phyloP scores from a whole-genome alignment of 257 asterid genomes.

The Sherardia arvensis region DNA sequence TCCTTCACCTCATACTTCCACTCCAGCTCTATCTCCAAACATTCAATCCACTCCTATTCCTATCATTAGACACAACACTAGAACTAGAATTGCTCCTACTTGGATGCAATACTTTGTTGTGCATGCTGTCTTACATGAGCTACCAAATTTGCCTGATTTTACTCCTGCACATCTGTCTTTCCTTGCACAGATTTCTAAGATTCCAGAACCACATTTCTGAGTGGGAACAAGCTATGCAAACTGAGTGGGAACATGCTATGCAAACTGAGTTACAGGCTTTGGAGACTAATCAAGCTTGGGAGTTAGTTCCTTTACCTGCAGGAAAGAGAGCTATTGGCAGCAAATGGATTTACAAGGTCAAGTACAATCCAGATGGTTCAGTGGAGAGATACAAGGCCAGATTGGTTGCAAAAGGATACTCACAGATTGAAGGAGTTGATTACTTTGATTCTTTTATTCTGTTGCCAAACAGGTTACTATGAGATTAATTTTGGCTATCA shows the following conservation, averaged over 20 bases:
- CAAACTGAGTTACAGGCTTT: not conserved
- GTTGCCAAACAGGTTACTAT: not conserved
- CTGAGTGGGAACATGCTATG: not conserved
- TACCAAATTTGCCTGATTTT: too few species aligned
- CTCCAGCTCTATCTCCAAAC: too few species aligned
- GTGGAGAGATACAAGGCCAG: not conserved
- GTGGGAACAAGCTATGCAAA: not conserved
- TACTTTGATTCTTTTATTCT: not conserved
- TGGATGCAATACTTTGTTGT: not conserved
- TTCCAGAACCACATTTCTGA: not conserved
- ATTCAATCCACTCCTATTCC: too few species aligned
- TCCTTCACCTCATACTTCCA: too few species aligned
- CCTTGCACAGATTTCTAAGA: not conserved
- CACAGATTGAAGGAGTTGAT: not conserved
- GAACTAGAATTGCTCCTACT: not conserved
- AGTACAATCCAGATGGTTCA: not conserved
- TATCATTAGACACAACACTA: not conserved
- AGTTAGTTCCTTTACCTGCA: not conserved
- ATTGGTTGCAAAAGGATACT: not conserved
- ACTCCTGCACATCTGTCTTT: not conserved
- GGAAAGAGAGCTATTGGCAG: too few species aligned
- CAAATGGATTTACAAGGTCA: not conserved
- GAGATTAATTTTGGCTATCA: not conserved
- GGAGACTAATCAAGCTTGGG: not conserved
- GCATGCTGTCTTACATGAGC: not conserved